These are phyloP conservation scores for Mikania micrantha DNA, from an alignment of 129 eudicot species.

Conservation along the genomic window DNA sequence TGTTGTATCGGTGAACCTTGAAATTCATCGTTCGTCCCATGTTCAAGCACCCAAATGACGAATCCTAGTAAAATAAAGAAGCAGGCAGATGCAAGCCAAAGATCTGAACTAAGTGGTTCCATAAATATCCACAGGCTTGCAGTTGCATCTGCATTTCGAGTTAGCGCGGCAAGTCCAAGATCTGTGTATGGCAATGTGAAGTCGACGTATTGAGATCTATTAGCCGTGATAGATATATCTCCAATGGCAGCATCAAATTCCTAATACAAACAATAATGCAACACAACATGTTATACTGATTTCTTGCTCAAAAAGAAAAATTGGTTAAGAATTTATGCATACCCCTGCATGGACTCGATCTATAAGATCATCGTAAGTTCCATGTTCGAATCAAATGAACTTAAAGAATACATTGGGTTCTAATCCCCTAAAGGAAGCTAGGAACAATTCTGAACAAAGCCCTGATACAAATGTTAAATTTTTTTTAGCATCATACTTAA, in stretches of 20 bases:
- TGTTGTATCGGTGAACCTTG: conserved; percentile 26
- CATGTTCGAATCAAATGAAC: conserved; percentile 14
- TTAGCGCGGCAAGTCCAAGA: conserved; percentile 24
- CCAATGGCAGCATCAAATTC: conserved; percentile 35
- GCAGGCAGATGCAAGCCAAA: conserved; percentile 28
- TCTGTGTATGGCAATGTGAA: conserved; percentile 42
- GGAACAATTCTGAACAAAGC: conserved; percentile 38
- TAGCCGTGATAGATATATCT: conserved; percentile 37
- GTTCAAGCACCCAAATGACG: conserved; percentile 38
- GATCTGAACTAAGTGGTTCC: conserved; percentile 29
- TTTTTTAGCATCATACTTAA: conserved; percentile 8
- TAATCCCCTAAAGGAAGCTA: conserved; percentile 5
- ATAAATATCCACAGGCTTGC: conserved; percentile 34
- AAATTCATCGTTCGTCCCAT: conserved; percentile 15
- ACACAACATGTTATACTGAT: not conserved
- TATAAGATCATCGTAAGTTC: conserved; percentile 5
- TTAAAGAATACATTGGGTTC: not conserved
- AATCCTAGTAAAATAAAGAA: conserved; percentile 27
- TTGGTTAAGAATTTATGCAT: not conserved
- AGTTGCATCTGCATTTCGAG: conserved; percentile 7
- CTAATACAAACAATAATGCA: not conserved
- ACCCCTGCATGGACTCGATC: not conserved
- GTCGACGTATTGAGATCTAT: conserved; percentile 34
- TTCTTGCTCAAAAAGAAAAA: not conserved
- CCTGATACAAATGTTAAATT: not conserved